Evolutionary conservation across 2,329 filamentous ascomycete species (phyloP).

Genomic region (Aspergillus flavus): DNA sequence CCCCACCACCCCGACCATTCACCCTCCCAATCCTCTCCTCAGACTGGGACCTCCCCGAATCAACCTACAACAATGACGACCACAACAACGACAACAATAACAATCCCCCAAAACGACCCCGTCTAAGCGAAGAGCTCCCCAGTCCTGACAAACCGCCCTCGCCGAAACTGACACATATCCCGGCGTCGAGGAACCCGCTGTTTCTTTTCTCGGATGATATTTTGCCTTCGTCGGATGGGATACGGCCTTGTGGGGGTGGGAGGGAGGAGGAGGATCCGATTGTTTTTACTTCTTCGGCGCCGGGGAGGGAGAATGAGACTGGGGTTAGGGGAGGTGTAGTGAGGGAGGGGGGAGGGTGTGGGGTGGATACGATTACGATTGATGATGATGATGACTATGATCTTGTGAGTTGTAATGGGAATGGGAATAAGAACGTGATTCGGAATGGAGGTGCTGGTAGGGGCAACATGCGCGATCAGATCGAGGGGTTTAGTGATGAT

Average conservation of each 20-base stretch:
- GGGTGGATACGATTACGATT: constrained; percentile 36
- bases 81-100: constrained; percentile 23
- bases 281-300: constrained; percentile 46
- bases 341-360: not conserved
- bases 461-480: constrained; percentile 19
- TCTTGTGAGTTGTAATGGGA: not conserved
- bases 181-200: constrained; percentile 13
- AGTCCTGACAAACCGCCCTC: not conserved
- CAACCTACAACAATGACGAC: constrained; percentile 25
- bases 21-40: constrained; percentile 27
- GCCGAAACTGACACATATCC: constrained; percentile 7
- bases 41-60: constrained; percentile 30
- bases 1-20: constrained; percentile 8
- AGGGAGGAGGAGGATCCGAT: constrained; percentile 42
- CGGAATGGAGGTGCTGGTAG: not conserved
- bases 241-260: constrained; percentile 21
- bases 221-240: constrained; percentile 16
- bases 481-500: constrained; percentile 40
- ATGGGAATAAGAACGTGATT: not conserved
- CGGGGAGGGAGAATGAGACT: constrained; percentile 20
- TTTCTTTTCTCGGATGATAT: constrained; percentile 35
- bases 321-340: not conserved
- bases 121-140: constrained; percentile 28
- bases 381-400: constrained; percentile 29
- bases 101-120: constrained; percentile 33